phyloP scores from a whole-genome alignment of 2,329 filamentous ascomycete species.

The Juglanconis sp. region DNA sequence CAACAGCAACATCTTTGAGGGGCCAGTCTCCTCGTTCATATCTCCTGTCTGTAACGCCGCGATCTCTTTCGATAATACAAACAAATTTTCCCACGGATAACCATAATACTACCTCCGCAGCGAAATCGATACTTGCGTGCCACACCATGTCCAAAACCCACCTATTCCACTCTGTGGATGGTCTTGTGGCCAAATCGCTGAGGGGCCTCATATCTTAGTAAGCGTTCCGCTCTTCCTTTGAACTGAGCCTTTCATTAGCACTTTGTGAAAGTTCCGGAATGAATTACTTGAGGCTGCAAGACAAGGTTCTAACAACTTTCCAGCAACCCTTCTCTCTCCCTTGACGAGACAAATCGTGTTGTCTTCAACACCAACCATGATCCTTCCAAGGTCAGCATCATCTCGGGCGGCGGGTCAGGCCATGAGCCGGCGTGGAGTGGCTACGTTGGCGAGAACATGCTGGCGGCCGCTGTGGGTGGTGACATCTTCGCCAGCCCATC shows the following conservation, averaged over 20 bases:
- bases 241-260: neutral
- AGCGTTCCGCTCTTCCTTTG: neutral
- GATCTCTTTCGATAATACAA: neutral
- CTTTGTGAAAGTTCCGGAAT: neutral
- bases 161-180: constrained; percentile 50
- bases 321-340: constrained; percentile 40
- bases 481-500: constrained; percentile 64
- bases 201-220: constrained; percentile 47
- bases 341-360: constrained; percentile 50
- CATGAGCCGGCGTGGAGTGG: constrained; percentile 63
- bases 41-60: too few species aligned
- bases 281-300: neutral
- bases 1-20: too few species aligned
- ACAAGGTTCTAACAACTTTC: neutral
- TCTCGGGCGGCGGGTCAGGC: constrained; percentile 55
- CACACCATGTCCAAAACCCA: constrained; percentile 48
- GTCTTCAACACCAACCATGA: constrained; percentile 47
- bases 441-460: constrained; percentile 60
- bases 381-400: constrained; percentile 44
- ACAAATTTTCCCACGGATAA: neutral
- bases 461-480: constrained; percentile 59
- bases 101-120: neutral
- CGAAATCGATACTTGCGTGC: too few species aligned
- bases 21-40: too few species aligned
- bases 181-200: constrained; percentile 51